Evolutionary conservation across 169 alveolate species (phyloP), one percentile per base, ranked within the genome.

Genomic region (Hammondia hammondi): DNA sequence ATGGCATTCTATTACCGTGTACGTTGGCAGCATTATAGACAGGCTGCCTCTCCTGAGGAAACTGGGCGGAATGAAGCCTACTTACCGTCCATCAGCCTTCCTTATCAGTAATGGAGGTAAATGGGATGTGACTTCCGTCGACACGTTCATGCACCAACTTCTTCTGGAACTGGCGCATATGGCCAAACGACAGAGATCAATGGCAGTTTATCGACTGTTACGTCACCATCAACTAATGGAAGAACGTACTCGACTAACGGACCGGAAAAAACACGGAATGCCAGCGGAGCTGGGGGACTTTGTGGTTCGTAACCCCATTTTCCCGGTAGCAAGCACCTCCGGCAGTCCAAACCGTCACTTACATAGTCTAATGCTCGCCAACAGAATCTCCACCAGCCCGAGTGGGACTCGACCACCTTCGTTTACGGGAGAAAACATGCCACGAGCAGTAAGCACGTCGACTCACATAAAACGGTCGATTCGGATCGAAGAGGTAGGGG

Each of bases 81-180:
- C 21, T 1, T 82, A 71, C 43, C 84, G 95, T 43, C 95, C 95
- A 3, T 93, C 95, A 48, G 92, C 89, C 4, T 93, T 93, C 56
- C 95, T 93, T 29, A 85, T 93, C 82, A 84, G 92, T 17, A 93
- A 93, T 72, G 95, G 92, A 3, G 95, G 95, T 1, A 91, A 70
- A 32, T 93, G 95, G 95, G 89, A 81, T n/a, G 93, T 81, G 27
- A 48, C 37, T 43, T 32, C 90, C 57, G 52, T 85, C 46, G 67
- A 43, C 52, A 67, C 57, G 10, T 93, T 93, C 46, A 45, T 43
- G 70, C 90, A 35, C 21, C 57, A 17, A 10, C 70, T 82, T 52
- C 88, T 46, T 6, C 61, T 27, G 46, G 85, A 46, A 39, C 57
- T 61, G 73, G 71, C 67, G 45, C 77, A 43, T 45, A 48, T 56